phyloP scores from a whole-genome alignment of 2,329 filamentous ascomycete species.

The Pseudogymnoascus sp. region DNA sequence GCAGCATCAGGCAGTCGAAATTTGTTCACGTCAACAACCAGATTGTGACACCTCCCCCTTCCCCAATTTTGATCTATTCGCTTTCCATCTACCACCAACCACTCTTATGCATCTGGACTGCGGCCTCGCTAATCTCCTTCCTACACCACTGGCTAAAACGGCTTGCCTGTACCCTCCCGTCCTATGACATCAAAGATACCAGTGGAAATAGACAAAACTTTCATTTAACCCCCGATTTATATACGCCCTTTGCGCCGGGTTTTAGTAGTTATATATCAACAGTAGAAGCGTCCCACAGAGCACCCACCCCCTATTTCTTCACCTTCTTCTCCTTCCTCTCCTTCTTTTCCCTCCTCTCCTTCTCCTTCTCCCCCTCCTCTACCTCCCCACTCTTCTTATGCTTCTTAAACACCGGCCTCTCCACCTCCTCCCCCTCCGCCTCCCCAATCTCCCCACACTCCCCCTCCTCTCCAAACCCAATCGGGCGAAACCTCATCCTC shows the following conservation, averaged over 20 bases:
- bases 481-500: conserved; percentile 58
- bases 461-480: conserved; percentile 44
- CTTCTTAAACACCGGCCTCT: conserved; percentile 31
- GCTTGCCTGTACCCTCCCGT: not conserved
- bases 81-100: not conserved
- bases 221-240: not conserved
- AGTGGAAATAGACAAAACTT: not conserved
- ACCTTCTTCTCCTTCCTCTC: not conserved
- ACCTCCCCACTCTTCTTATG: conserved; percentile 29
- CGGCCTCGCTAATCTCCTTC: not conserved
- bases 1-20: not conserved
- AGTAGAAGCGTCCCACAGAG: not conserved
- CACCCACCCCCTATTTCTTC: not conserved
- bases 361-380: conserved; percentile 32
- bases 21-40: no score
- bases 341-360: conserved; percentile 7
- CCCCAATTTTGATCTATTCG: no score
- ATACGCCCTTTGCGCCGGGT: not conserved
- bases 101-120: not conserved
- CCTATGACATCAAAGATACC: not conserved
- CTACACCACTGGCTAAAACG: not conserved
- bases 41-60: no score
- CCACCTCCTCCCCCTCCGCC: conserved; percentile 35
- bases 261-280: conserved; percentile 1
- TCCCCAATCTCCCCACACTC: conserved; percentile 35